A percentile compares a stretch with the other conserved stretches of the same genome.
Conservation (phyloP, 495 filamentous ascomycete genomes). For the Annulohypoxylon stygium region DNA sequence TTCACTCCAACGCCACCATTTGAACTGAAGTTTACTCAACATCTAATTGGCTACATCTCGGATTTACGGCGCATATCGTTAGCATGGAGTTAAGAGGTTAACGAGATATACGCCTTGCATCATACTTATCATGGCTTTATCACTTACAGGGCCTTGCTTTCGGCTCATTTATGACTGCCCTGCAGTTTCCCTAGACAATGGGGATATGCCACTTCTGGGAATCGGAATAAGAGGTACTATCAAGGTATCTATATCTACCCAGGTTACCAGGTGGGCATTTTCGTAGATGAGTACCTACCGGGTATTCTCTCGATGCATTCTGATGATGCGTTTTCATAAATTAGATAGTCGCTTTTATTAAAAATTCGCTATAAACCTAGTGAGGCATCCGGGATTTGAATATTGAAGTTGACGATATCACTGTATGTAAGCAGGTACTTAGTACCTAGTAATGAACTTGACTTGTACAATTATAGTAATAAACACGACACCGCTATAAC, state of each 20-base stretch:
- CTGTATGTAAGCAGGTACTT: no score
- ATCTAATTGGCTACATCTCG: not conserved
- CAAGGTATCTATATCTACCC: not conserved
- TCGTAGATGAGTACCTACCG: not conserved
- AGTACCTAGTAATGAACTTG: no score
- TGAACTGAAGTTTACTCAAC: constrained; percentile 5
- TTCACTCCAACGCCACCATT: not conserved
- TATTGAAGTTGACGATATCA: no score
- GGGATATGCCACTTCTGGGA: constrained; percentile 2
- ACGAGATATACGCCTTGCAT: not conserved
- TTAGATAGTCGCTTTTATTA: no score
- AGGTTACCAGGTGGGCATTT: not conserved
- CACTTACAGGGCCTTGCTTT: not conserved
- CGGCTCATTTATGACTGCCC: constrained; percentile 1
- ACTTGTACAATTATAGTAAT: no score
- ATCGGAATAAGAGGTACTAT: not conserved
- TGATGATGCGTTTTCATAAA: no score
- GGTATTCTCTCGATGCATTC: no score
- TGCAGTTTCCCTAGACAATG: not conserved
- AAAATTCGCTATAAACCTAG: no score
- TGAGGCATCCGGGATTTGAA: no score
- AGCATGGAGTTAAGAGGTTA: not conserved
- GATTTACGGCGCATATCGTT: not conserved
- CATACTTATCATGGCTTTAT: constrained; percentile 4
- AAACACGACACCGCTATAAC: no score